These are phyloP conservation scores for Trichosporon faecale DNA, from an alignment of 1,284 basidiomycete species.

Conservation along the genomic window DNA sequence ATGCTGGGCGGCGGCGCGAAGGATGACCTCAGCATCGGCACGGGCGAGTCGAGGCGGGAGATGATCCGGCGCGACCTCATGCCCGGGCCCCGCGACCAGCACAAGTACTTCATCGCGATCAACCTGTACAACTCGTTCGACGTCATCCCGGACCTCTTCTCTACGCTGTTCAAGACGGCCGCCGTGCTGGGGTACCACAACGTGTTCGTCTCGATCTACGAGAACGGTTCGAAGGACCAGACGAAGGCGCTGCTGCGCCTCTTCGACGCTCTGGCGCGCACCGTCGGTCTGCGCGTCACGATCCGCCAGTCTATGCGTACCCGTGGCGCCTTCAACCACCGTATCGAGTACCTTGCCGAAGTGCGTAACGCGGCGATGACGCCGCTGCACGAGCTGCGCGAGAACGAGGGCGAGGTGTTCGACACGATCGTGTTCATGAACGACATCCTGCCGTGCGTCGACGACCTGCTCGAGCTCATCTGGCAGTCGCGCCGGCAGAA, in stretches of 20 bases:
- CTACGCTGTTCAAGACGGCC: slow-evolving; percentile 87
- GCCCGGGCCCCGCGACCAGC: slow-evolving; percentile 53
- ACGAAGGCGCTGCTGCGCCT: slow-evolving; percentile 90
- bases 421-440: slow-evolving; percentile 98
- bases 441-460: slow-evolving; percentile 91
- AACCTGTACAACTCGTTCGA: slow-evolving; percentile 98
- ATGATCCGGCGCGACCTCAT: slow-evolving; percentile 51
- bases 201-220: slow-evolving; percentile 94
- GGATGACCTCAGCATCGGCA: slow-evolving; percentile 27
- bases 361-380: slow-evolving; percentile 92
- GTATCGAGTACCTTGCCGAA: slow-evolving; percentile 96
- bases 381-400: slow-evolving; percentile 84
- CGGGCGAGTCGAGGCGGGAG: slow-evolving; percentile 53
- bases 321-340: slow-evolving; percentile 92
- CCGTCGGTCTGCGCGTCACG: slow-evolving; percentile 82
- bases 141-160: slow-evolving; percentile 90
- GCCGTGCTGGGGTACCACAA: slow-evolving; percentile 90
- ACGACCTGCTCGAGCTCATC: slow-evolving; percentile 91
- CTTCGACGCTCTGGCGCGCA: slow-evolving; percentile 82
- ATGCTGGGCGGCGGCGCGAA: slow-evolving; percentile 38
- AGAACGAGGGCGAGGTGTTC: slow-evolving; percentile 83
- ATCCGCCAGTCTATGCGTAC: slow-evolving; percentile 87
- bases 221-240: slow-evolving; percentile 93
- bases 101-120: slow-evolving; percentile 98
- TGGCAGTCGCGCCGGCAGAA: slow-evolving; percentile 88